A percentile compares a stretch with the other conserved stretches of the same genome.
phyloP scores from a whole-genome alignment of 1,139 yeast species.

The Scheffersomyces segobiensis region DNA sequence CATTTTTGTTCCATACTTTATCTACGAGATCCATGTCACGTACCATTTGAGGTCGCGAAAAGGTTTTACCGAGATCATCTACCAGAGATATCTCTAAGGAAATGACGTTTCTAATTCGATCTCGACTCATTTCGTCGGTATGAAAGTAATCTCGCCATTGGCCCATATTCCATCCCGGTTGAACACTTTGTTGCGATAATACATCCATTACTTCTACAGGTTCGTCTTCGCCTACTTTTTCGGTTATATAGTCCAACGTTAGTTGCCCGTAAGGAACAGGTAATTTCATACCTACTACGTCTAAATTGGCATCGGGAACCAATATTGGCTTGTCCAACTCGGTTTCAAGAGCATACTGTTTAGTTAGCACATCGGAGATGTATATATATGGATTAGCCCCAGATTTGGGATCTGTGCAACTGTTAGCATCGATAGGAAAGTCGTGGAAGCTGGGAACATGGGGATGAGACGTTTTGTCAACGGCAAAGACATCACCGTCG shows the following conservation, averaged over 20 bases:
- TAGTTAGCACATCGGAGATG: constrained; percentile 22
- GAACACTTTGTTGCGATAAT: constrained; percentile 67
- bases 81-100: constrained; percentile 71
- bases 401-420: constrained; percentile 7
- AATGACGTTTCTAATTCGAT: constrained; percentile 75
- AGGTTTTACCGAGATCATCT: constrained; percentile 48
- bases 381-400: not conserved
- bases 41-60: constrained; percentile 68
- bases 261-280: constrained; percentile 38
- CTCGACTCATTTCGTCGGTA: constrained; percentile 45
- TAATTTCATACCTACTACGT: constrained; percentile 36
- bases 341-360: constrained; percentile 32
- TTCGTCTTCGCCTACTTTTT: constrained; percentile 60
- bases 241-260: constrained; percentile 58
- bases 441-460: constrained; percentile 47
- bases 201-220: constrained; percentile 89
- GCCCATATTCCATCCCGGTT: constrained; percentile 67
- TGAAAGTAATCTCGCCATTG: constrained; percentile 77
- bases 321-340: constrained; percentile 30
- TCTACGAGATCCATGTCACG: constrained; percentile 70
- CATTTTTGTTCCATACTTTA: constrained; percentile 53
- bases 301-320: constrained; percentile 30
- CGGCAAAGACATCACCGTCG: constrained; percentile 66
- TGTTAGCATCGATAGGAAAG: constrained; percentile 18
- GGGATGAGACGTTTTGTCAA: constrained; percentile 61